These are phyloP conservation scores for Pythium rhizo-oryzae DNA, from an alignment of 352 stramenopile species.

Conservation along the genomic window DNA sequence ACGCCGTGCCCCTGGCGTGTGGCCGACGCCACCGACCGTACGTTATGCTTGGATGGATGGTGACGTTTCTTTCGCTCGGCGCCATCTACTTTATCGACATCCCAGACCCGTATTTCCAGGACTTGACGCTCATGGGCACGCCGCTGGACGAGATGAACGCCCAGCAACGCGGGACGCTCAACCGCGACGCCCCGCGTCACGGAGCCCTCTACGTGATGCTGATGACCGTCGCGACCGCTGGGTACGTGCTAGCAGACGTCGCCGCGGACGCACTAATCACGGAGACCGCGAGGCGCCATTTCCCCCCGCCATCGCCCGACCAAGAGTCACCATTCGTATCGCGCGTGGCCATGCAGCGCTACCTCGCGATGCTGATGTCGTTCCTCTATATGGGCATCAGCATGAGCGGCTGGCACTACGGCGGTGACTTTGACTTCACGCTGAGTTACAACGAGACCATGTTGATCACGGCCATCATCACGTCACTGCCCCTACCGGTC, in stretches of 20 bases:
- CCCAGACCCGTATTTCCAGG: conserved; percentile 49
- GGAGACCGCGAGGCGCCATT: conserved; percentile 37
- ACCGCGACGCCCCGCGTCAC: conserved; percentile 39
- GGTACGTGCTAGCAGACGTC: conserved; percentile 81
- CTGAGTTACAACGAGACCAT: conserved; percentile 55
- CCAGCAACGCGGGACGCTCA: conserved; percentile 39
- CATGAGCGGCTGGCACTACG: conserved; percentile 65
- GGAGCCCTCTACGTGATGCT: conserved; percentile 58
- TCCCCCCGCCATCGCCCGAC: background rate
- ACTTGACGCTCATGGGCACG: conserved; percentile 33
- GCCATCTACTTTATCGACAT: conserved; percentile 43
- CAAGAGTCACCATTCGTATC: conserved; percentile 34
- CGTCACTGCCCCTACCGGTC: conserved; percentile 37
- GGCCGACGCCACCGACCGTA: conserved; percentile 33
- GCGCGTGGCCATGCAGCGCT: conserved; percentile 43
- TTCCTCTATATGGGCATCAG: conserved; percentile 61
- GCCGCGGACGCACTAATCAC: conserved; percentile 62
- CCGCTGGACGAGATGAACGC: conserved; percentile 30
- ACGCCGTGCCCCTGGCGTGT: conserved; percentile 33
- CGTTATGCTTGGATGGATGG: conserved; percentile 49
- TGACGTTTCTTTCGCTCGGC: conserved; percentile 35
- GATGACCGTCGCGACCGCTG: conserved; percentile 71
- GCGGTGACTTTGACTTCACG: conserved; percentile 32
- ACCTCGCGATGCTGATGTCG: conserved; percentile 38
- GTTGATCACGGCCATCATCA: conserved; percentile 37